Evolutionary conservation across 2,329 filamentous ascomycete species (phyloP).

Genomic region (Zasmidium angulare): DNA sequence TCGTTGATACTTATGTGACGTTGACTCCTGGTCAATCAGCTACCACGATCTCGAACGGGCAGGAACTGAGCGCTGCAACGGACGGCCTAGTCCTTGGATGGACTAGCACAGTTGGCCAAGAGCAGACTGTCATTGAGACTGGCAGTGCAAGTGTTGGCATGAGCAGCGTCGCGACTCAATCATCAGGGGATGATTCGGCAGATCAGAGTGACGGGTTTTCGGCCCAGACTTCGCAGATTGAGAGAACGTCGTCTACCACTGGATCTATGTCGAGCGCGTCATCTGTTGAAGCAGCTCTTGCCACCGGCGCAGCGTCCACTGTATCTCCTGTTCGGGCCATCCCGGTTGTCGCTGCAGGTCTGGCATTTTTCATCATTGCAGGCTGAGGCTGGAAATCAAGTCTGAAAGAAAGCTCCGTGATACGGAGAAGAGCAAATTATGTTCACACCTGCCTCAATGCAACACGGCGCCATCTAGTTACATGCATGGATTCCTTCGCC

Average conservation of each 20-base stretch:
- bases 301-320: background rate
- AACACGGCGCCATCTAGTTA: too few species aligned
- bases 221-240: too few species aligned
- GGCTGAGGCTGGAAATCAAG: background rate
- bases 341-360: background rate
- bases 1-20: constrained; percentile 12
- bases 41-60: constrained; percentile 12
- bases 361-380: background rate
- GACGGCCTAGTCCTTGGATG: constrained; percentile 3
- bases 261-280: background rate
- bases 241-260: background rate
- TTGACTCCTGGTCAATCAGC: constrained; percentile 19
- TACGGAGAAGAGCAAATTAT: too few species aligned
- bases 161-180: too few species aligned
- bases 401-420: too few species aligned
- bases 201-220: background rate
- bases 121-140: too few species aligned
- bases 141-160: too few species aligned
- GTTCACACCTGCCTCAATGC: too few species aligned
- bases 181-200: background rate
- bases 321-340: constrained; percentile 3
- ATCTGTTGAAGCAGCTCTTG: background rate
- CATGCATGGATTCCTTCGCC: too few species aligned
- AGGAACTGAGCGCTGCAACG: constrained; percentile 18
- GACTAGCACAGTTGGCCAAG: background rate